phyloP scores from a whole-genome alignment of 257 asterid genomes.

The Nicotiana obtusifolia region DNA sequence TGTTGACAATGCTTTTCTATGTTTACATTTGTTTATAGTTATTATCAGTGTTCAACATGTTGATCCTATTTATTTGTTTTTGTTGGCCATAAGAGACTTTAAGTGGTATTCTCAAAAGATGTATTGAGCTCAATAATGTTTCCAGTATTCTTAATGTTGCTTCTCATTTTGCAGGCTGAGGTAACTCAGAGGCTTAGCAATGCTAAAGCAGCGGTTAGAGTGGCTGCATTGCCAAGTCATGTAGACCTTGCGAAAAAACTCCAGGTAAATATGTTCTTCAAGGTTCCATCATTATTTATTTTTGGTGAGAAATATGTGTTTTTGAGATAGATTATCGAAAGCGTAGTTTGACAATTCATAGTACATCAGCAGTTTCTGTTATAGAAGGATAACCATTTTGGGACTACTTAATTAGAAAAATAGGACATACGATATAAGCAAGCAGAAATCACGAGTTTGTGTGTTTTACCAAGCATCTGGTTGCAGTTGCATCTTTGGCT shows the following conservation, averaged over 20 bases:
- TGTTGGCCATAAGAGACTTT: background rate
- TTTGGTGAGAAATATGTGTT: background rate
- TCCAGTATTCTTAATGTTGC: background rate
- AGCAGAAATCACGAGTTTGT: background rate
- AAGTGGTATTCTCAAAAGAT: background rate
- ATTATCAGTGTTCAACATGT: background rate
- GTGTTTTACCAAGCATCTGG: background rate
- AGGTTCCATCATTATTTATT: background rate
- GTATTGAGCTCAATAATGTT: background rate
- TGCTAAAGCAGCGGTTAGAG: conserved; percentile 36
- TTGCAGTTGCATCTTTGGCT: background rate
- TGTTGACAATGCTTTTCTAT: background rate
- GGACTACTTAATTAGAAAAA: background rate
- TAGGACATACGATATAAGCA: background rate
- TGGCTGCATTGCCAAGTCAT: conserved; percentile 57
- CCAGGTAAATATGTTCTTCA: conserved; percentile 33
- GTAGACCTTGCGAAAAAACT: conserved; percentile 82
- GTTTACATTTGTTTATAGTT: background rate
- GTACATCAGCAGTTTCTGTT: background rate
- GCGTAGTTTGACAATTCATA: background rate
- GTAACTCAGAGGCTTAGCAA: conserved; percentile 72
- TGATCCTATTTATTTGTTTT: background rate
- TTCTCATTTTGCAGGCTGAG: conserved; percentile 52
- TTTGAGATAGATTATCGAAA: background rate
- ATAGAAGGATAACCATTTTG: background rate